These are phyloP conservation scores for Mycena metata DNA, from an alignment of 768 basidiomycete genomes.

Conservation along the genomic window DNA sequence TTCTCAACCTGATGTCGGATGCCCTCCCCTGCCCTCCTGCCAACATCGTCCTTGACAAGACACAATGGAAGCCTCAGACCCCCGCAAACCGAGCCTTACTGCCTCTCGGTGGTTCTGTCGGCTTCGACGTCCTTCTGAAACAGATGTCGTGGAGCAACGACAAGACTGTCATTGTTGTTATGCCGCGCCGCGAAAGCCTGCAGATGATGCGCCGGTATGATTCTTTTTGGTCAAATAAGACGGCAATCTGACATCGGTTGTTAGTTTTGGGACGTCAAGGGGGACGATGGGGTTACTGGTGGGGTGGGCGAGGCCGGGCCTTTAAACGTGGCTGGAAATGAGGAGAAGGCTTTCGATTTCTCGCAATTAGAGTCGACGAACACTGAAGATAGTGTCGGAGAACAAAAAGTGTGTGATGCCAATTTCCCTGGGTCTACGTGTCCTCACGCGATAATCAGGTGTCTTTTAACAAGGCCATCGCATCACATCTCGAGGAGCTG, in stretches of 20 bases:
- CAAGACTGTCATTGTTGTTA: background rate
- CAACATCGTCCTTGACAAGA: background rate
- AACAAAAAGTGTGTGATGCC: background rate
- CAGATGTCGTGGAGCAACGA: background rate
- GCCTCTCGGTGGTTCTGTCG: background rate
- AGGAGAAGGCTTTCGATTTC: background rate
- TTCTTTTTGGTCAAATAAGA: background rate
- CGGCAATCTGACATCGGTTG: background rate
- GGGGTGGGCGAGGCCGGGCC: background rate
- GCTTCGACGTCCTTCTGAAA: background rate
- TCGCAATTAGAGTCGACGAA: background rate
- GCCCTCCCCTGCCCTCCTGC: background rate
- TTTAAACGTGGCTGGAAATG: background rate
- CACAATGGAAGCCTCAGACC: conserved; percentile 6
- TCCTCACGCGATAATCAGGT: background rate
- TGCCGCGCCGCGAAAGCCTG: background rate
- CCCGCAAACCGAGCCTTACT: background rate
- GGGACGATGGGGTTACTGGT: too few species aligned
- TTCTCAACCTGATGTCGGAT: background rate
- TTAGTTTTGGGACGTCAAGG: background rate
- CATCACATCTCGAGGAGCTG: background rate
- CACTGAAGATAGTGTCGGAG: background rate
- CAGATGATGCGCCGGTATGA: background rate
- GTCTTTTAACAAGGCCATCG: background rate
- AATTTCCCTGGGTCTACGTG: background rate